Evolutionary conservation across 805 yeast genomes (phyloP).

Genomic region (Sugiyamaella marilandica): DNA sequence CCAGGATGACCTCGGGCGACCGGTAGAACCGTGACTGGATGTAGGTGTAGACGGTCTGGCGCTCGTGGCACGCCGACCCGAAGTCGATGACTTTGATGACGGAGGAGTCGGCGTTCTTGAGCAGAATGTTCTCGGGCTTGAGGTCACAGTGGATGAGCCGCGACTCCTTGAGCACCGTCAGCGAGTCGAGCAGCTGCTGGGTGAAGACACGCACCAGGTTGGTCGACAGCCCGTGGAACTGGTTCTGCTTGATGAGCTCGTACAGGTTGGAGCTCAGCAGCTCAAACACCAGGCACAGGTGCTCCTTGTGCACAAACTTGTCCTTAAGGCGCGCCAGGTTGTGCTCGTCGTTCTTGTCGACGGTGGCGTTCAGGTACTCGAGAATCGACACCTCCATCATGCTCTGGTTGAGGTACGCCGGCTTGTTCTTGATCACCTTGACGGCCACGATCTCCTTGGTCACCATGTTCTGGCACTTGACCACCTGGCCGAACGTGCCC

Average conservation of each 20-base stretch:
- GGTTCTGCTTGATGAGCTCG: constrained; percentile 87
- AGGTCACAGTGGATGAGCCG: constrained; percentile 92
- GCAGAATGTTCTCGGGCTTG: constrained; percentile 90
- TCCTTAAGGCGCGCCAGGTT: constrained; percentile 77
- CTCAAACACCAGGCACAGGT: constrained; percentile 89
- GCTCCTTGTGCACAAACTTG: constrained; percentile 87
- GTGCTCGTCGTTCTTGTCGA: constrained; percentile 66
- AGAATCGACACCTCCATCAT: constrained; percentile 83
- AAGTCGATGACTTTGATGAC: constrained; percentile 91
- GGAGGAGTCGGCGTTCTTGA: constrained; percentile 75
- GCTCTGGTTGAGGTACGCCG: constrained; percentile 87
- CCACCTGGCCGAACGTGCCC: constrained; percentile 98
- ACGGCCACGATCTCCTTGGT: constrained; percentile 90
- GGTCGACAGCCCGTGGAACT: constrained; percentile 83
- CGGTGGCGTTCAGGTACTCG: constrained; percentile 69
- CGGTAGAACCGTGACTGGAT: constrained; percentile 91
- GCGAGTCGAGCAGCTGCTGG: constrained; percentile 73
- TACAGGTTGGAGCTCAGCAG: constrained; percentile 80
- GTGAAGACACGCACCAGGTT: constrained; percentile 74
- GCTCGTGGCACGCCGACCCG: constrained; percentile 91
- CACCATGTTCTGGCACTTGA: constrained; percentile 75
- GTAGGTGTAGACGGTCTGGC: constrained; percentile 84
- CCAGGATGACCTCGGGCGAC: constrained; percentile 90
- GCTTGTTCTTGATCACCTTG: constrained; percentile 86
- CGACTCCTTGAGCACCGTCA: constrained; percentile 73